A percentile compares a stretch with the other conserved stretches of the same genome.
Evolutionary conservation across 768 basidiomycete genomes (phyloP).

Genomic region (Ramaria sp.): DNA sequence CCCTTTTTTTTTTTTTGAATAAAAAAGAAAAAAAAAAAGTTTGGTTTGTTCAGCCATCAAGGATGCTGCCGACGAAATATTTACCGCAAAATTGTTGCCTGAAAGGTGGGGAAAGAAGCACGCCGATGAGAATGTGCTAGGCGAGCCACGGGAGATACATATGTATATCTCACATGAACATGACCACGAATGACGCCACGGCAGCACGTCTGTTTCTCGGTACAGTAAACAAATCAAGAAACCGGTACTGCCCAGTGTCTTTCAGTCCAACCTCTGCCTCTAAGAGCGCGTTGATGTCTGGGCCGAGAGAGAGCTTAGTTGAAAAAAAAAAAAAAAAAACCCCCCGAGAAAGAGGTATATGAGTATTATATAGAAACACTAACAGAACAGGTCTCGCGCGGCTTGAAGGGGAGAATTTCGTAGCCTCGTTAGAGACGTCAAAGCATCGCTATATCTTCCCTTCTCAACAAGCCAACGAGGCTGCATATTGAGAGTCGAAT

Average conservation of each 20-base stretch:
- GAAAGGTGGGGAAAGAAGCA: background rate
- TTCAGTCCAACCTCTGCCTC: slow-evolving; percentile 49
- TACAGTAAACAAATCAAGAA: slow-evolving; percentile 62
- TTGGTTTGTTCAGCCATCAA: no score
- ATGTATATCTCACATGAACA: slow-evolving; percentile 37
- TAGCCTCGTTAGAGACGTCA: slow-evolving; percentile 45
- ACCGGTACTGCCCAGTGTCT: slow-evolving; percentile 27
- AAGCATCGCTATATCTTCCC: slow-evolving; percentile 59
- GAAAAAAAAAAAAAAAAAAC: background rate
- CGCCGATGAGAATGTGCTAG: no score
- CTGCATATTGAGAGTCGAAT: background rate
- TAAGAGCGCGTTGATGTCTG: slow-evolving; percentile 58
- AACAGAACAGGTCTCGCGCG: slow-evolving; percentile 65
- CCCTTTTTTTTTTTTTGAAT: background rate
- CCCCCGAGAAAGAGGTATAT: background rate
- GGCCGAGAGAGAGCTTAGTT: background rate
- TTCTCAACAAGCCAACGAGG: slow-evolving; percentile 84
- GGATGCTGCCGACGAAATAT: no score
- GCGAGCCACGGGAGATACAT: no score
- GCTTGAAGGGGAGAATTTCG: slow-evolving; percentile 65
- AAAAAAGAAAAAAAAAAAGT: no score
- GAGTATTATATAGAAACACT: slow-evolving; percentile 9
- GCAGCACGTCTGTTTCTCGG: slow-evolving; percentile 65
- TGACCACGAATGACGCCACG: slow-evolving; percentile 50
- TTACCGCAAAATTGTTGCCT: slow-evolving; percentile 69